phyloP scores from a whole-genome alignment of 2,329 filamentous ascomycete species.

The Saccharata proteae region DNA sequence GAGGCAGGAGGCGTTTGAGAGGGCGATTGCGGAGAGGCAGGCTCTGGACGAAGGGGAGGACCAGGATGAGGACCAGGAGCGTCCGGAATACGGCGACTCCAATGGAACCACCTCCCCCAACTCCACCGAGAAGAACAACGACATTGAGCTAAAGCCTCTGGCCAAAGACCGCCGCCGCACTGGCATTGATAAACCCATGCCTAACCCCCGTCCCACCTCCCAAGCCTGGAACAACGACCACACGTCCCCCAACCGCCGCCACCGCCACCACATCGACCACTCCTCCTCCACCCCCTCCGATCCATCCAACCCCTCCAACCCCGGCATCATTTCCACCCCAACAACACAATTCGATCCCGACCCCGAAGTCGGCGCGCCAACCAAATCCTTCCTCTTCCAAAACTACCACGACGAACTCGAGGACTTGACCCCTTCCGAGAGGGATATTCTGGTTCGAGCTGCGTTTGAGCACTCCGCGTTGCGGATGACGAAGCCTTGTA shows the following conservation, averaged over 20 bases:
- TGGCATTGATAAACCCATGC: constrained; percentile 1
- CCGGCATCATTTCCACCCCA: constrained; percentile 17
- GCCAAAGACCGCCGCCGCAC: constrained; percentile 8
- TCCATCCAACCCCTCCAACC: constrained; percentile 15
- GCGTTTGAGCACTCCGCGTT: constrained; percentile 87
- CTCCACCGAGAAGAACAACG: constrained; percentile 11
- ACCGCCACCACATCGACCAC: constrained; percentile 15
- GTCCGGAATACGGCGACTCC: not conserved
- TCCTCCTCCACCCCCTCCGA: constrained; percentile 19
- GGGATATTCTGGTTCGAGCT: constrained; percentile 71
- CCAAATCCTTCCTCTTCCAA: constrained; percentile 43
- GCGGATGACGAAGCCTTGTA: constrained; percentile 68
- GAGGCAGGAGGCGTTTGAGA: constrained; percentile 81
- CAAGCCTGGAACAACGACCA: not conserved
- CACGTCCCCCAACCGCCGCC: constrained; percentile 12
- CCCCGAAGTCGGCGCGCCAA: not conserved
- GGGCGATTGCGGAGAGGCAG: constrained; percentile 44
- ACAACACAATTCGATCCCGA: constrained; percentile 12
- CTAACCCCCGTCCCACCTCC: not conserved
- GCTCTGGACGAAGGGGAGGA: constrained; percentile 18
- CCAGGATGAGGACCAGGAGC: not conserved
- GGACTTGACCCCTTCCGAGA: constrained; percentile 79
- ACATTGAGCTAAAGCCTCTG: constrained; percentile 19
- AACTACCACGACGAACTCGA: constrained; percentile 88
- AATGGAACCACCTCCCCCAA: not conserved